Base-by-base conservation (phyloP, 1,284 basidiomycete genomes). In the Trametes versicolor region DNA sequence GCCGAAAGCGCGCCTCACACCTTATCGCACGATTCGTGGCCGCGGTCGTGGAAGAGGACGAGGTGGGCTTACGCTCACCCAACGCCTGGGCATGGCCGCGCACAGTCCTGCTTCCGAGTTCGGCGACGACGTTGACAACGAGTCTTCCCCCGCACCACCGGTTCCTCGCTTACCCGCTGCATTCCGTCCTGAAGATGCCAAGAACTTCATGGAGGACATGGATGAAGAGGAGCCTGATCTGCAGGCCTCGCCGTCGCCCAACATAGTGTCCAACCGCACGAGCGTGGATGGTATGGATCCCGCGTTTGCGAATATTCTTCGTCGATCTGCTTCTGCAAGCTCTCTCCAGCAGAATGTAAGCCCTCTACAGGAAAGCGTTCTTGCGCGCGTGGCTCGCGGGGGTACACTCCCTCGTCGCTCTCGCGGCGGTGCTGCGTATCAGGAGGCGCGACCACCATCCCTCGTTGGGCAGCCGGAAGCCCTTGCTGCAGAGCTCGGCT, bases 211-310 rank as follows among this genome's bases (percentile, higher is more conserved):
- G 15, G 71, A 78, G 3, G 77, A 79, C 8, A 78, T 79, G 23
- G 81, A 80, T 8, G 76, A 77, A 15, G 76, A 78, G 19, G 37
- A 25, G 15, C 74, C 71, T 23, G 75, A 81, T 37, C 58, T 75
- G 13, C 77, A 80, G 19, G 80, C 81, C 17, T 83, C 84, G 1
- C 81, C 80, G 3, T 82, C 80, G 8, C 80, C 77, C 19, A 74
- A 76, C 7, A 51, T 69, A 21, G 60, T 74, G 25, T 87, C 87
- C 2, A 90, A 89, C 66, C 80, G 83, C 37, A 84, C 85, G 2
- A 93, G 90, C 70, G 81, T 94, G 12, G 93, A 95, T 58, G 92
- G 92, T 45, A 93, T 95, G 90, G 93, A 95, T 70, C 93, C 93
- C 12, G 83, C 80, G 0, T 95, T 93, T 73, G 92, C 92, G 60